A percentile compares a stretch with the other conserved stretches of the same genome.
Conservation (phyloP, 108 stramenopile species). For the Cylindrotheca closterium region DNA sequence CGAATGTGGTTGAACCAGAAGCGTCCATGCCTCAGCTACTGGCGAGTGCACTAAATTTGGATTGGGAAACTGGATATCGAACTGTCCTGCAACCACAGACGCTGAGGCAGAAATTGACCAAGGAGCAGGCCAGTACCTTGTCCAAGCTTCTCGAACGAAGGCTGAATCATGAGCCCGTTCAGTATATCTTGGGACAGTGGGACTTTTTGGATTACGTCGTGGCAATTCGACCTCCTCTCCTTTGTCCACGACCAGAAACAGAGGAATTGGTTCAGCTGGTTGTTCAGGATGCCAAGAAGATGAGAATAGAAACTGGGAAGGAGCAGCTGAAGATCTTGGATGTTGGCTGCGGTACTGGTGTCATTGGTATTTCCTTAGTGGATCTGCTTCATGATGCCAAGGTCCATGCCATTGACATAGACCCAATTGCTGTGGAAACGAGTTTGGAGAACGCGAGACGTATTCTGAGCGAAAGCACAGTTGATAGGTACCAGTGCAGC, state of each 20-base stretch:
- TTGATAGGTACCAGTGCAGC: slow-evolving; percentile 6
- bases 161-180: slow-evolving; percentile 77
- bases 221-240: slow-evolving; percentile 66
- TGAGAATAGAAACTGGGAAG: not conserved
- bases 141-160: slow-evolving; percentile 46
- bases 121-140: slow-evolving; percentile 37
- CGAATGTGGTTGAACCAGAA: slow-evolving; percentile 57
- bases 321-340: slow-evolving; percentile 74
- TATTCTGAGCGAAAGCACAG: slow-evolving; percentile 28
- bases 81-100: slow-evolving; percentile 26
- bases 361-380: slow-evolving; percentile 87
- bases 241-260: slow-evolving; percentile 94
- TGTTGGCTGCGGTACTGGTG: slow-evolving; percentile 91
- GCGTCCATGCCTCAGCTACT: slow-evolving; percentile 64
- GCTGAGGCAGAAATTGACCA: slow-evolving; percentile 27
- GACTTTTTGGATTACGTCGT: slow-evolving; percentile 85
- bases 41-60: slow-evolving; percentile 52
- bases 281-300: slow-evolving; percentile 30
- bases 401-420: slow-evolving; percentile 82
- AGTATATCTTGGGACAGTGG: slow-evolving; percentile 94
- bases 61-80: slow-evolving; percentile 61
- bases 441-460: slow-evolving; percentile 72
- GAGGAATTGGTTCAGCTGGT: slow-evolving; percentile 87
- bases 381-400: slow-evolving; percentile 40
- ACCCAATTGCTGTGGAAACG: slow-evolving; percentile 71